Evolutionary conservation across 306 rosid genomes (phyloP), one percentile per base, ranked within the genome.

Genomic region (Ammopiptanthus mongolicus): DNA sequence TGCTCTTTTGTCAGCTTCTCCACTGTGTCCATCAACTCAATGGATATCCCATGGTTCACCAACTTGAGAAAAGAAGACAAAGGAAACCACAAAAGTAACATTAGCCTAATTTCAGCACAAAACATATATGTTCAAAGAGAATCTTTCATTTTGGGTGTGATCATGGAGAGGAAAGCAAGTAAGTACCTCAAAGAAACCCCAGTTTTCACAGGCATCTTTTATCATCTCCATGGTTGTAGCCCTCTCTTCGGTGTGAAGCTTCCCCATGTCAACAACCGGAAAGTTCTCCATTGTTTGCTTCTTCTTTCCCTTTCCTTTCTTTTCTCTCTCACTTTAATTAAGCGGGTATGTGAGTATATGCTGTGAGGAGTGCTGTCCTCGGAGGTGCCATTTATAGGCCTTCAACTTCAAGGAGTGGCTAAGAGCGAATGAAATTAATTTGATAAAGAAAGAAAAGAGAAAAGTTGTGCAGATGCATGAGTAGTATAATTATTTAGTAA

Each of bases 161-260:
- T n/a, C n/a, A 33, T 33, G 37, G 4, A 6, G 37, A 33, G 6
- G 5, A 11, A 41, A 41, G 14, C 3, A 12, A 41, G 25, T 9
- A 4, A 8, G 18, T 76, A 91, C 99, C 99, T 96, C 98, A 72
- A 96, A 87, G 90, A 96, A 96, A 23, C 99, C 99, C 99, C 99
- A 96, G 75, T 88, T 92, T 78, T 87, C 96, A 71, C 99, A 96
- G 15, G 99, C 99, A 57, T 92, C 96, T 63, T 90, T 82, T 5
- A 96, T 87, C 58, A 19, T 8, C 29, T 86, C 90, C 99, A 96
- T 86, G 83, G 87, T 81, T 48, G 83, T 11, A 31, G 0, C 80
- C 84, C 93, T 90, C 76, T 84, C 86, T 53, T 89, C 86, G 3
- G 93, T 87, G 70, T 85, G 81, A 19, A 96, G 89, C 34, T 85